Base-by-base conservation (phyloP, 495 filamentous ascomycete species). In the Monascus purpureus region DNA sequence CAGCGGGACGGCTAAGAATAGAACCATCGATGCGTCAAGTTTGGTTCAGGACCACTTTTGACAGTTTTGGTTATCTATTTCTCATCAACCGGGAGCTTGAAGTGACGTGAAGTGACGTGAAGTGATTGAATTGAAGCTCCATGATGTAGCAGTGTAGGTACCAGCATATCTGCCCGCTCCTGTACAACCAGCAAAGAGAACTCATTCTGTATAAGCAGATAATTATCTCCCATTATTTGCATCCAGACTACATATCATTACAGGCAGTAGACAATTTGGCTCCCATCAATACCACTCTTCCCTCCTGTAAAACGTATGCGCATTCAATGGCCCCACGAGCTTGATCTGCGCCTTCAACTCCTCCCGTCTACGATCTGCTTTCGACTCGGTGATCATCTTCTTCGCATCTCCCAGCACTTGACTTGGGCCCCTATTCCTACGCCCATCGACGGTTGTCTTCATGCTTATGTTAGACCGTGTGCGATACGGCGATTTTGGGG, bases 341-440 rank as follows among this genome's bases (percentile, higher is more conserved):
- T 53, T 55, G 27, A 70, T 68, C 32, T 56, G 54, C 9, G 51
- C 47, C 46, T 65, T 68, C 36, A 67, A 18, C 25, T 49, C 37
- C 25, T 52, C 55, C 18, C 59, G 50, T 11, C 53, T 42, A 12
- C 50, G 50, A 25, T 61, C 55, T 9, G 49, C 43, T 23, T 53
- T 51, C 16, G 48, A 36, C 29, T 53, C 44, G 20, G 33, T 39
- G 24, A 59, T 52, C 39, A 48, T 51, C 37, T 53, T 53, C 37
- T 50, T 47, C 12, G 52, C 57, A 0, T 45, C 47, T 11, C 50
- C 54, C 16, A 59, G 38, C 6, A 16, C 14, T 15, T 47, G 52
- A 4, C 44, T 31, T 2, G 49, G 38, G 4, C 57, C 37, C 8
- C 50, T 45, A 19, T 36, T 50, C 2, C 39, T 60, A 9, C 9